Evolutionary conservation across 2,329 filamentous ascomycete genomes (phyloP).

Genomic region (Aspergillus oerlinghausenensis): DNA sequence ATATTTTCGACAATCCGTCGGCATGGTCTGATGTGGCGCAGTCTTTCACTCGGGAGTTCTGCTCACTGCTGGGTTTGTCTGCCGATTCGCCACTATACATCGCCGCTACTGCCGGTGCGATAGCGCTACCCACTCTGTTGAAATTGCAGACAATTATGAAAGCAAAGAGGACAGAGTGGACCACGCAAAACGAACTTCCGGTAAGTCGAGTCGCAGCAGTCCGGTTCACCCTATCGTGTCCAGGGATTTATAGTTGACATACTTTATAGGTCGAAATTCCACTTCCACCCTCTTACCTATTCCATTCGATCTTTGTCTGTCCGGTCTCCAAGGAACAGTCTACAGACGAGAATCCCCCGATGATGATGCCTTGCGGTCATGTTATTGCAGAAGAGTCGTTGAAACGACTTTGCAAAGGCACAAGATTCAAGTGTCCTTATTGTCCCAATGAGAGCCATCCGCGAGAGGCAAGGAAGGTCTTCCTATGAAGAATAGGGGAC

Average conservation of each 20-base stretch:
- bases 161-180: slow-evolving; percentile 91
- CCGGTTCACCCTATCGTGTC: not conserved
- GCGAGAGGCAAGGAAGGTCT: slow-evolving; percentile 70
- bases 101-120: slow-evolving; percentile 84
- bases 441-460: slow-evolving; percentile 79
- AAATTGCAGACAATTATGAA: slow-evolving; percentile 87
- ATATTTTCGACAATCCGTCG: slow-evolving; percentile 68
- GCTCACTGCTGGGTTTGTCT: slow-evolving; percentile 80
- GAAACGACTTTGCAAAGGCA: slow-evolving; percentile 71
- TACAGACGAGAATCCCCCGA: slow-evolving; percentile 86
- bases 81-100: slow-evolving; percentile 91
- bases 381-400: slow-evolving; percentile 84
- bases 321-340: slow-evolving; percentile 96
- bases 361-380: slow-evolving; percentile 95
- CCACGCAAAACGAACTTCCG: slow-evolving; percentile 80
- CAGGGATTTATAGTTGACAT: slow-evolving; percentile 1
- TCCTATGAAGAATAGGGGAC: slow-evolving; percentile 46
- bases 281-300: slow-evolving; percentile 61
- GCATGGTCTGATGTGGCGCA: slow-evolving; percentile 78
- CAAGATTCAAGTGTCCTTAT: slow-evolving; percentile 90
- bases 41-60: slow-evolving; percentile 94
- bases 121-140: slow-evolving; percentile 81
- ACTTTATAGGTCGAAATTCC: slow-evolving; percentile 57
- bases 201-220: slow-evolving; percentile 49
- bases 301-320: slow-evolving; percentile 96